phyloP scores from a whole-genome alignment of 2,329 filamentous ascomycete genomes.

The Aplosporella prunicola region DNA sequence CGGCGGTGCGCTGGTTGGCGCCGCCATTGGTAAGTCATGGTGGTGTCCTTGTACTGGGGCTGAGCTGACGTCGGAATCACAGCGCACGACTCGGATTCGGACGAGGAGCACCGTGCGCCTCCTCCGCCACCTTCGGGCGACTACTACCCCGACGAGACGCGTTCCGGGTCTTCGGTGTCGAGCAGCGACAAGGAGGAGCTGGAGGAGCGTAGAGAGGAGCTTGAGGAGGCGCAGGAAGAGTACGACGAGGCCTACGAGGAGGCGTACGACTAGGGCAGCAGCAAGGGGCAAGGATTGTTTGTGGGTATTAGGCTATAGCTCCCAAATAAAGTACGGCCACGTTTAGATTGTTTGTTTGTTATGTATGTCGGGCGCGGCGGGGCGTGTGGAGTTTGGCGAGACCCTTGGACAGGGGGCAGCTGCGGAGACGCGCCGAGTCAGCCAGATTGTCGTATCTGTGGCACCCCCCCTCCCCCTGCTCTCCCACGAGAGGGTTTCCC shows the following conservation, averaged over 20 bases:
- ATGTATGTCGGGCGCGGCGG: no score
- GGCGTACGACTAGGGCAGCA: no score
- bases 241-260: slow-evolving; percentile 1
- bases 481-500: no score
- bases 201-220: slow-evolving; percentile 5
- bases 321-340: no score
- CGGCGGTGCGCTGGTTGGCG: slow-evolving; percentile 48
- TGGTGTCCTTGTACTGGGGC: background rate
- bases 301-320: no score
- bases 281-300: no score
- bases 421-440: no score
- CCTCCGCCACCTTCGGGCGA: slow-evolving; percentile 1
- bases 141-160: slow-evolving; percentile 7
- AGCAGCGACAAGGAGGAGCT: slow-evolving; percentile 3
- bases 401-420: no score
- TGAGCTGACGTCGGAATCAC: background rate
- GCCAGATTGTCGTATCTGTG: no score
- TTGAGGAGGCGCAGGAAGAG: slow-evolving; percentile 7
- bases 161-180: slow-evolving; percentile 2
- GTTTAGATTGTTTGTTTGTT: no score
- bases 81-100: slow-evolving; percentile 7
- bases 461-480: no score
- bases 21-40: slow-evolving; percentile 44
- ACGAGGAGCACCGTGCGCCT: slow-evolving; percentile 2
- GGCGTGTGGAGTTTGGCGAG: no score